phyloP scores from a whole-genome alignment of 352 stramenopile genomes.

The Phytophthora meadii region DNA sequence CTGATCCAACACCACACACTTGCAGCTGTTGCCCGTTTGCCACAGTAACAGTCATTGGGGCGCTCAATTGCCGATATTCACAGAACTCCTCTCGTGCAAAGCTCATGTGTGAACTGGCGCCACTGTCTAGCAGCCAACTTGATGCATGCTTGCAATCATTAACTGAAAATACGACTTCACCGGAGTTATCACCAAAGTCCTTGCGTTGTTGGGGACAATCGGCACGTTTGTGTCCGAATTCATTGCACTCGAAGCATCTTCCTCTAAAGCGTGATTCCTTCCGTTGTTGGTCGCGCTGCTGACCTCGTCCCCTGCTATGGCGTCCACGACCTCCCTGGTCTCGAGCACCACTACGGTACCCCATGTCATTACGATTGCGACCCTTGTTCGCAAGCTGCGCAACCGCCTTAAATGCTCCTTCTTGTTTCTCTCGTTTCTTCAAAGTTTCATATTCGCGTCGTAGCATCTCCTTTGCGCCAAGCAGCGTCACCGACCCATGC shows the following conservation, averaged over 20 bases:
- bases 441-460: constrained; percentile 1
- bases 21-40: not conserved
- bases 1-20: not conserved
- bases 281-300: no score
- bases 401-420: not conserved
- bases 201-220: no score
- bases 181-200: no score
- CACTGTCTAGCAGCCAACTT: constrained; percentile 27
- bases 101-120: constrained; percentile 2
- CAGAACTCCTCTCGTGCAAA: not conserved
- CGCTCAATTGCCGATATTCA: not conserved
- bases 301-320: no score
- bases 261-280: no score
- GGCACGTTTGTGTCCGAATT: no score
- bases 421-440: not conserved
- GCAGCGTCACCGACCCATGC: not conserved
- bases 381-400: no score
- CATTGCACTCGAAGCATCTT: not conserved
- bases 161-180: no score
- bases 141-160: no score
- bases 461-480: constrained; percentile 4
- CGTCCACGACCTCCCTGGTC: no score
- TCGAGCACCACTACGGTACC: no score
- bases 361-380: no score
- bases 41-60: not conserved